Evolutionary conservation across 306 rosid species (phyloP).

Genomic region (Vigna mungo): DNA sequence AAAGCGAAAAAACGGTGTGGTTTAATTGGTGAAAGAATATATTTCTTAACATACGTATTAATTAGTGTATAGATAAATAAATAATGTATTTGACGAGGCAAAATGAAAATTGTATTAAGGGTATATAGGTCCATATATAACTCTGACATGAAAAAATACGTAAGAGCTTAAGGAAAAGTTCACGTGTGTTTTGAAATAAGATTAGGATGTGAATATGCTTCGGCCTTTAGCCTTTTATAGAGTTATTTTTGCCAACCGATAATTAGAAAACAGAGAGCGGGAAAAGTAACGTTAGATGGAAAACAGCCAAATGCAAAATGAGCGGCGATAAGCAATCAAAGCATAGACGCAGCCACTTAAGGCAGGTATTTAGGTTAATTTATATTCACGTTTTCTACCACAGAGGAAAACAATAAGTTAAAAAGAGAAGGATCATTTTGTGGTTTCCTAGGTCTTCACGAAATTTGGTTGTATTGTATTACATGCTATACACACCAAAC

Average conservation of each 20-base stretch:
- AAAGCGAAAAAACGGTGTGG: too few relatives aligned
- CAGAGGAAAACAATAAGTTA: constrained; percentile 50
- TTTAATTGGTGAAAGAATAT: constrained; percentile 3
- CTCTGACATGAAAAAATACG: neutral
- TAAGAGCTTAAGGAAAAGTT: constrained; percentile 8
- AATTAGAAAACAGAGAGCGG: constrained; percentile 36
- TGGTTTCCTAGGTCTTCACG: constrained; percentile 61
- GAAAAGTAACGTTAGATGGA: constrained; percentile 23
- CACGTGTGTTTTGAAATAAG: neutral
- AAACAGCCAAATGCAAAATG: constrained; percentile 47
- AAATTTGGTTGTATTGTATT: neutral
- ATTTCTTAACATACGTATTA: neutral
- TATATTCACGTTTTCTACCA: constrained; percentile 36
- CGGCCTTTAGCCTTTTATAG: neutral
- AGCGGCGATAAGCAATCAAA: constrained; percentile 48
- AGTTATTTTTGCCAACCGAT: neutral
- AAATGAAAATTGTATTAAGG: neutral
- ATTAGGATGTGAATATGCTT: neutral
- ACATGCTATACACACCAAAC: neutral
- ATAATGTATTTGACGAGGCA: neutral
- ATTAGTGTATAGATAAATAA: neutral
- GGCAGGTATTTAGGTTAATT: constrained; percentile 41
- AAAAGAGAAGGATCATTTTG: constrained; percentile 2
- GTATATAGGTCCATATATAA: neutral
- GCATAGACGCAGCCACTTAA: neutral